Conservation (phyloP, 2,329 filamentous ascomycete genomes). For the Alternaria hordeiaustralica region DNA sequence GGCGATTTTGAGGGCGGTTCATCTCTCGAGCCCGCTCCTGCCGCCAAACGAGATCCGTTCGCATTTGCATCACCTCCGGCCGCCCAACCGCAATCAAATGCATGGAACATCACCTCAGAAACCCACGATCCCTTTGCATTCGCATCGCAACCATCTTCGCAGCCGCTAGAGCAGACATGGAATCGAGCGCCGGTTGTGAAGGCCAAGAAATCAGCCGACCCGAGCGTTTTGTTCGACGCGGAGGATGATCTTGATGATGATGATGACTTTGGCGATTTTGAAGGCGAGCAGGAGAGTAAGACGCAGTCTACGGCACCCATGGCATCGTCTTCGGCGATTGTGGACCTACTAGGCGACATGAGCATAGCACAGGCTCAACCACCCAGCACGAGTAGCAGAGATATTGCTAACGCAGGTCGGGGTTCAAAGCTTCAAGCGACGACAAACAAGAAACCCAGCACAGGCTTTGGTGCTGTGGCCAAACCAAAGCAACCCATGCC, state of each 20-base stretch:
- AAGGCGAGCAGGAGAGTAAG: constrained; percentile 25
- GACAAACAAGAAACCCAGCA: constrained; percentile 12
- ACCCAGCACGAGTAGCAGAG: constrained; percentile 1
- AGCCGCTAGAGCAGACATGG: constrained; percentile 26
- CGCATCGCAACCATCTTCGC: constrained; percentile 2
- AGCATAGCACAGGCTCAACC: constrained; percentile 28
- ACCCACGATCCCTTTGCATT: constrained; percentile 22
- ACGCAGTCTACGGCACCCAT: constrained; percentile 2
- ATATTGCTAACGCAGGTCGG: background rate
- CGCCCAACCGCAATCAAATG: constrained; percentile 16
- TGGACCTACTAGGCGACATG: constrained; percentile 37
- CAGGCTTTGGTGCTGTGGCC: constrained; percentile 22
- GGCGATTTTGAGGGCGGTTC: constrained; percentile 50
- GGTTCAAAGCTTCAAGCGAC: background rate
- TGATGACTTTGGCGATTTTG: constrained; percentile 49
- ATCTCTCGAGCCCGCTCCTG: constrained; percentile 17
- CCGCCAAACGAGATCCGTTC: constrained; percentile 27
- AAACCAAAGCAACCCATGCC: constrained; percentile 9
- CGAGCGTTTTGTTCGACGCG: constrained; percentile 50
- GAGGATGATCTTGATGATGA: constrained; percentile 46
- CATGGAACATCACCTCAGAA: constrained; percentile 8
- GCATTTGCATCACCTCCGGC: constrained; percentile 17
- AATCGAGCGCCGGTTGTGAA: constrained; percentile 36
- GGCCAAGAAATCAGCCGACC: constrained; percentile 42
- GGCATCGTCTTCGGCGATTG: constrained; percentile 23